Evolutionary conservation across 768 basidiomycete species (phyloP).

Genomic region (Amylocystis lapponica): DNA sequence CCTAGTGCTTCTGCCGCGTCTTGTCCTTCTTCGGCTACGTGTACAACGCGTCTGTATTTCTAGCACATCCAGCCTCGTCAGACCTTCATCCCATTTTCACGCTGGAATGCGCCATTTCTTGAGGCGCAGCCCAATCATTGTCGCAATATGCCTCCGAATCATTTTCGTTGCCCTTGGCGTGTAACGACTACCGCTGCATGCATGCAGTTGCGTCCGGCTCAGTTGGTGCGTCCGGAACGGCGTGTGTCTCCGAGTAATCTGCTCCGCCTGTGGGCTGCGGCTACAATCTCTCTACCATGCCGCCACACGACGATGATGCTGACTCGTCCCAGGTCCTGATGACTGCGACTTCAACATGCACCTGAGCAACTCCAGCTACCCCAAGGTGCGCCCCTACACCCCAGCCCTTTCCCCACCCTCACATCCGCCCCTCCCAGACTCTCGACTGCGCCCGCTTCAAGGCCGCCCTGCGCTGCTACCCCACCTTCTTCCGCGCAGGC

Average conservation of each 20-base stretch:
- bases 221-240: too few relatives aligned
- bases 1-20: background rate
- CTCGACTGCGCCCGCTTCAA: slow-evolving; percentile 38
- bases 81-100: too few relatives aligned
- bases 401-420: background rate
- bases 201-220: too few relatives aligned
- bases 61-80: too few relatives aligned
- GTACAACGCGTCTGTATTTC: too few relatives aligned
- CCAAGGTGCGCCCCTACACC: slow-evolving; percentile 44
- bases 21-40: slow-evolving; percentile 2
- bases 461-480: slow-evolving; percentile 43
- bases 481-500: slow-evolving; percentile 50
- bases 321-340: slow-evolving; percentile 46
- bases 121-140: too few relatives aligned
- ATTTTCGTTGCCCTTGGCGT: too few relatives aligned
- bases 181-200: too few relatives aligned
- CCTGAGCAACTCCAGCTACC: slow-evolving; percentile 77
- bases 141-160: too few relatives aligned
- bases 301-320: background rate
- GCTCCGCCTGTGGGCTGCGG: too few relatives aligned
- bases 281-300: background rate
- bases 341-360: slow-evolving; percentile 73
- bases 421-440: slow-evolving; percentile 18
- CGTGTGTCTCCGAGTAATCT: too few relatives aligned
- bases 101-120: too few relatives aligned